Evolutionary conservation across 495 filamentous ascomycete genomes (phyloP).

Genomic region (Neurospora terricola): DNA sequence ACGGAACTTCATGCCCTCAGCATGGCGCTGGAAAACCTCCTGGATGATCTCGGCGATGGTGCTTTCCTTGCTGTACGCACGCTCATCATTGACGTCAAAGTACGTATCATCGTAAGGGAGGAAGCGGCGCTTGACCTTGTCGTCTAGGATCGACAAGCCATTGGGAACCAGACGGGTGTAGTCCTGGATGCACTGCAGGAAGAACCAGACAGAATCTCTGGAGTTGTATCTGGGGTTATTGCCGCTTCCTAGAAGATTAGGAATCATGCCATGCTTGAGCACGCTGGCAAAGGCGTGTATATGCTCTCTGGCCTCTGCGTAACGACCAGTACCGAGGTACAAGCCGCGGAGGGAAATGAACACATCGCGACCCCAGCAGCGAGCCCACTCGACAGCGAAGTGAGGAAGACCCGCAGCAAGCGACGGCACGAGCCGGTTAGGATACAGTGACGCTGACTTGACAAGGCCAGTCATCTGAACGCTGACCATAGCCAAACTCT

Average conservation of each 20-base stretch:
- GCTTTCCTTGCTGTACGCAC: constrained; percentile 75
- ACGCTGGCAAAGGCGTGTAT: constrained; percentile 94
- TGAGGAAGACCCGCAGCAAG: constrained; percentile 92
- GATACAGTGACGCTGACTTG: constrained; percentile 83
- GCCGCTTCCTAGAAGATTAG: constrained; percentile 82
- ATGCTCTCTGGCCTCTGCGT: constrained; percentile 80
- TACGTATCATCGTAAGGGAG: constrained; percentile 90
- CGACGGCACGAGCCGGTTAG: constrained; percentile 69
- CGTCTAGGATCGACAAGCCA: constrained; percentile 63
- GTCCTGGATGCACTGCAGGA: constrained; percentile 89
- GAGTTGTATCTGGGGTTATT: constrained; percentile 93
- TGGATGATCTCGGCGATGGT: constrained; percentile 83
- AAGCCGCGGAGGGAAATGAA: constrained; percentile 93
- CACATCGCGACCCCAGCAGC: constrained; percentile 95
- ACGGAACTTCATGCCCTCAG: constrained; percentile 75
- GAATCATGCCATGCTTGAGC: constrained; percentile 97
- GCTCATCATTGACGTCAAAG: constrained; percentile 68
- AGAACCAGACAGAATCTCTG: constrained; percentile 95
- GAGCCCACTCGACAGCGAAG: constrained; percentile 87
- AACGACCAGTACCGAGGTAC: constrained; percentile 79
- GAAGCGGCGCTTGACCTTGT: constrained; percentile 76
- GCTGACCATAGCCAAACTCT: constrained; percentile 80
- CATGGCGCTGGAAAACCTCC: constrained; percentile 86
- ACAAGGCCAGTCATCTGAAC: constrained; percentile 81
- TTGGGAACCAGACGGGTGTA: constrained; percentile 76